Base-by-base conservation (phyloP, 2,329 filamentous ascomycete species). In the Cercospora sp. region DNA sequence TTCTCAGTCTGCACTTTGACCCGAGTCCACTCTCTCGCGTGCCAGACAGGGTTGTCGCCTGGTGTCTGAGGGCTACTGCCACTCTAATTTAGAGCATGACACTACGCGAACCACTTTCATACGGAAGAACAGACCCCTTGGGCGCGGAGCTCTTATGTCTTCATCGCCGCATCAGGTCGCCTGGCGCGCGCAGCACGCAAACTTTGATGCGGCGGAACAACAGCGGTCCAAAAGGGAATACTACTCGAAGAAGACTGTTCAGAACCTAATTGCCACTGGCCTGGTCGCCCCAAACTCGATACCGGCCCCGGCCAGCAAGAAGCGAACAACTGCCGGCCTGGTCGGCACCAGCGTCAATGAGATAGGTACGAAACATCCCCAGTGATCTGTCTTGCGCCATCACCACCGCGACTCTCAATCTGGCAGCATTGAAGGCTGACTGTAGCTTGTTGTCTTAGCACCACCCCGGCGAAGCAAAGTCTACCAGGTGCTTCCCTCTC, bases 31-130 rank as follows among this genome's bases (percentile, higher is more conserved):
- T 36, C 31, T 36, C 55, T 58, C 62, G 48, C 62, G 51, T 57
- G 48, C 33, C 62, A 8, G 53, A 31, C 51, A 39, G 48, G 51
- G 62, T 33, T 64, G 20, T n/a, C 30, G 60, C 31, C 36, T 63
- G 61, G 48, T 69, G 55, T 69, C 66, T 51, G 67, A 68, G 58
- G 30, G 48, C 68, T 72, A 72, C 72, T 70, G 71, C 70, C 59
- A 71, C 70, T 68, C 69, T 70, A 74, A 71, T 68, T 72, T 71
- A 64, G 70, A 65, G 51, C 60, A 65, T 70, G 69, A 66, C 69
- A 71, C 70, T 70, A 69, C 67, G 64, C 70, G 63, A 66, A 66
- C 63, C 70, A 66, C 69, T 67, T 6, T 39, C 36, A 16, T 16
- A 33, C 16, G 26, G 48, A 57, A 42, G 66, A 53, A 60, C 62